Percentiles rank a stretch among this genome's conserved stretches.
These are phyloP conservation scores for Entomortierella lignicola DNA, from an alignment of 192 early-diverging fungal genomes.

Conservation along the genomic window DNA sequence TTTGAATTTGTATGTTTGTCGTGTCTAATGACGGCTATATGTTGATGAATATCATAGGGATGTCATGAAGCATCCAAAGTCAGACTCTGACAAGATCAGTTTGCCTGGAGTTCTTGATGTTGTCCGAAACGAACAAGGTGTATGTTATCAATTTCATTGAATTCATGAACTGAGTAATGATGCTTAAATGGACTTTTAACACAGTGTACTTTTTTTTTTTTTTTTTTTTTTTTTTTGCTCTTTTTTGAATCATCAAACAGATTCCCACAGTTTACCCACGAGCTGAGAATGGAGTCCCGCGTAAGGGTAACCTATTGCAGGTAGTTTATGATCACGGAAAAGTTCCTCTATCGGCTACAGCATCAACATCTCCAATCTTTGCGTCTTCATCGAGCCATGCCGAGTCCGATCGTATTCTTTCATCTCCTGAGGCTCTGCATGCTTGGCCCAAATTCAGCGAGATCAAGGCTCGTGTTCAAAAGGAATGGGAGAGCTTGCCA, in stretches of 20 bases:
- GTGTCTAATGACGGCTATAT: no score
- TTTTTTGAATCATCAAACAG: constrained; percentile 20
- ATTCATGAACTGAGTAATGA: no score
- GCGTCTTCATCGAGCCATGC: neutral
- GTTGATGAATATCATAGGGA: no score
- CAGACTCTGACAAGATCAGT: constrained; percentile 76
- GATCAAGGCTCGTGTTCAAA: constrained; percentile 63
- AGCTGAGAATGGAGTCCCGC: constrained; percentile 24
- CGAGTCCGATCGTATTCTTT: neutral
- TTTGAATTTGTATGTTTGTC: no score
- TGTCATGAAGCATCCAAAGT: constrained; percentile 90
- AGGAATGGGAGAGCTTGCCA: constrained; percentile 70
- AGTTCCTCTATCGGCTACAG: constrained; percentile 20
- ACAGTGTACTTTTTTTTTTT: no score
- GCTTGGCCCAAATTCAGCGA: constrained; percentile 73
- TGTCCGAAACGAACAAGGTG: constrained; percentile 44
- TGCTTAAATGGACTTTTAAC: no score
- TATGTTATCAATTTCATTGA: constrained; percentile 26
- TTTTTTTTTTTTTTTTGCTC: no score
- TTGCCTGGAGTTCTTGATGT: constrained; percentile 79
- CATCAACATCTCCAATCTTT: neutral
- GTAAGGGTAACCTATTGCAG: constrained; percentile 59
- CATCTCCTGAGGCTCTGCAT: constrained; percentile 1
- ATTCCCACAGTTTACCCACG: constrained; percentile 60
- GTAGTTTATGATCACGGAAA: constrained; percentile 77